Base-by-base conservation (phyloP, 1,139 yeast species). In the Geotrichum phurueaensis region DNA sequence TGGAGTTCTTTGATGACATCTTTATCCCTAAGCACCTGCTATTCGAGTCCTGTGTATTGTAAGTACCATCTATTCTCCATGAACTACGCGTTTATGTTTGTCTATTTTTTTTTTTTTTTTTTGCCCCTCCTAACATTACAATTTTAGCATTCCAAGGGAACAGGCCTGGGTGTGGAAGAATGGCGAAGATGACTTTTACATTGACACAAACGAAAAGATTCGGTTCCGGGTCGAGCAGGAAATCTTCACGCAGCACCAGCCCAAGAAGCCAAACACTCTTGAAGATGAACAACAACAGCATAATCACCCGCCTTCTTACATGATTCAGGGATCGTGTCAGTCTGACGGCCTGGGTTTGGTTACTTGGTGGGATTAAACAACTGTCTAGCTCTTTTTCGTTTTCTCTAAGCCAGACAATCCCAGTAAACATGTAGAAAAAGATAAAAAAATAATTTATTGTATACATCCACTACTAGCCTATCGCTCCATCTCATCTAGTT, bases 261-360 rank as follows among this genome's bases (percentile, higher is more conserved):
- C 96, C 39, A 83, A 82, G 65, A 82, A 85, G 15, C 88, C 89
- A 36, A 78, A 77, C 63, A 83, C 81, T 64, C 81, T 83, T 65
- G 59, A 58, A 62, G 73, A 74, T 25, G 79, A 76, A 48, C 50
- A 76, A 73, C 49, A 70, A 70, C 52, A 69, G 15, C 69, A 29
- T 65, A 67, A 61, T 64, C 70, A 61, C 66, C 66, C 54, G 58
- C 94, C 97, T 20, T 88, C 96, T 0, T 91, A 89, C 73, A 89
- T 91, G 13, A 76, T 94, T 43, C 74, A 88, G 43, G 97, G 95
- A n/a, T 87, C 96, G 60, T 91, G 97, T 73, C 97, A 91, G 71
- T 84, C 89, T 3, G 97, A 90, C 69, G 99, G 99, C 53, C 89
- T 90, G 95, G 99, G 99, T 4, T 84, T 96, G 69, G 86, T 89